A percentile compares a stretch with the other conserved stretches of the same genome.
Conservation (phyloP, 345 rosid species). For the Corymbia maculata region DNA sequence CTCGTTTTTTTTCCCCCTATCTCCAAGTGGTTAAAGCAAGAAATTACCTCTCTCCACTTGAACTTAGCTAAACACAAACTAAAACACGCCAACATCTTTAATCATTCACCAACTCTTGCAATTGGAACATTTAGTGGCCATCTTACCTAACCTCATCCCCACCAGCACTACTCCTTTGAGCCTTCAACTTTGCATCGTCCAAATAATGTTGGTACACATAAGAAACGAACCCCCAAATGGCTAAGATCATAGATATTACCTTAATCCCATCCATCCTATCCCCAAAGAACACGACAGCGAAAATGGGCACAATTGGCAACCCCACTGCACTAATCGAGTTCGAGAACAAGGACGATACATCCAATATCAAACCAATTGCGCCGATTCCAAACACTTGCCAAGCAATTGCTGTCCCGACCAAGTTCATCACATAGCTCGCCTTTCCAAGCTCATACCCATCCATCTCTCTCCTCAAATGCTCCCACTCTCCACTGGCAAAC, state of each 20-base stretch:
- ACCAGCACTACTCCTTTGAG: background rate
- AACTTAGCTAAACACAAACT: background rate
- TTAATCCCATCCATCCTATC: slow-evolving; percentile 30
- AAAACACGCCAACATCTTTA: background rate
- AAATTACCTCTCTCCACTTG: background rate
- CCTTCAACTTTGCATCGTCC: slow-evolving; percentile 1
- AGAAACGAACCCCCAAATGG: slow-evolving; percentile 36
- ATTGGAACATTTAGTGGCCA: background rate
- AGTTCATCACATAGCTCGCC: slow-evolving; percentile 16
- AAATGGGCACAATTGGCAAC: slow-evolving; percentile 22
- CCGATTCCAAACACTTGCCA: slow-evolving; percentile 33
- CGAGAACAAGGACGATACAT: slow-evolving; percentile 31
- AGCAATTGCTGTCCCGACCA: slow-evolving; percentile 14
- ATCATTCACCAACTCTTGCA: background rate
- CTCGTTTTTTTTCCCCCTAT: background rate
- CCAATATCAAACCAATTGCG: slow-evolving; percentile 18
- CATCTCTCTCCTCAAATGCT: slow-evolving; percentile 12
- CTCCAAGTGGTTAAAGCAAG: background rate
- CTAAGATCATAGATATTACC: slow-evolving; percentile 20
- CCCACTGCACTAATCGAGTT: slow-evolving; percentile 15
- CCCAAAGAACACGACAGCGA: slow-evolving; percentile 28
- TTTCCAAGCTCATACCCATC: slow-evolving; percentile 21
- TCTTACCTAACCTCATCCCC: background rate
- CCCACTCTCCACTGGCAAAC: slow-evolving; percentile 36
- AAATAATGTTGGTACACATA: slow-evolving; percentile 30